Base-by-base conservation (phyloP, 1,139 yeast species). In the Hemisphaericaspora lyxosophila region DNA sequence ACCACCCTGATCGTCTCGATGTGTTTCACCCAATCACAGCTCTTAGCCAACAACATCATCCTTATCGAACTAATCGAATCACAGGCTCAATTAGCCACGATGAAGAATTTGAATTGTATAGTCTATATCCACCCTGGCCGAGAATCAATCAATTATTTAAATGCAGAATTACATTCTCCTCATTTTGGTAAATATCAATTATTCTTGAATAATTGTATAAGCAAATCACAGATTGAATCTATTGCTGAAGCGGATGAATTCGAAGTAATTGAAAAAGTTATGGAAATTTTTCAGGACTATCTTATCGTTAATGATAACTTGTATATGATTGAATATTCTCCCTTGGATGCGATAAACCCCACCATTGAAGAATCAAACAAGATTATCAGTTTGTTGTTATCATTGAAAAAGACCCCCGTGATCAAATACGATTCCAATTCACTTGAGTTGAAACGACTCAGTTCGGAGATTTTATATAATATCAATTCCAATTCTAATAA, bases 171-270 rank as follows among this genome's bases (percentile, higher is more conserved):
- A 39, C 64, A 76, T 29, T 68, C 72, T 39, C 98, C 98, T 0
- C 89, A 82, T 53, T 94, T 88, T 62, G 76, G 82, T 31, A 73
- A 71, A 26, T 92, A 92, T 59, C 83, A 82, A 51, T 59, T 92
- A 19, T 88, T 70, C 49, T 86, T 90, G 68, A 85, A 80, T 57
- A 89, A 89, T 57, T 68, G 80, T 17, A 73, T 89, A 24, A 71
- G 79, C 38, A 90, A 90, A 60, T 70, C 80, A 25, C 85, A 86
- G 46, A 61, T 92, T 48, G 99, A 94, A 57, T 73, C 85, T 39
- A 58, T 92, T 28, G 98, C 98, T 0, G 96, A 88, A 58, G 78
- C 87, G 2, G 99, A 92, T 59, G 94, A 87, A 54, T 73, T 80
- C 51, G 98, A 90, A 55, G 79, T 80, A 5, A 85, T 94, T 7